Evolutionary conservation across 1,284 basidiomycete species (phyloP).

Genomic region (Lentinus polychrous): DNA sequence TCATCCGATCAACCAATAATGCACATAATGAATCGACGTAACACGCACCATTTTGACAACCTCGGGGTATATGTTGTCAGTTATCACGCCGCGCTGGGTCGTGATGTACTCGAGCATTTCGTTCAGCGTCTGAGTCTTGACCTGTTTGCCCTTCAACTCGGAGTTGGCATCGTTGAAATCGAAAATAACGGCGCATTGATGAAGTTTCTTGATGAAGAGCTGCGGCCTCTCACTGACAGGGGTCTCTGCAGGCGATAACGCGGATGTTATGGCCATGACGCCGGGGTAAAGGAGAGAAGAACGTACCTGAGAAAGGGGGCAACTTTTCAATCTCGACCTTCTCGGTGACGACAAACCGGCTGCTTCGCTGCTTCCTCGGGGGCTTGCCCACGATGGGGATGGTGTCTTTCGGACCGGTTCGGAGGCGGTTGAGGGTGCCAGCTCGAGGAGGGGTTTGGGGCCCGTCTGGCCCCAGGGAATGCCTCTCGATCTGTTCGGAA

Average conservation of each 20-base stretch:
- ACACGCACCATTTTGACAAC: conserved; percentile 91
- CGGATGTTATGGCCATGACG: conserved; percentile 7
- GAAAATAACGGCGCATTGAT: conserved; percentile 95
- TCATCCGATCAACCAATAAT: conserved; percentile 6
- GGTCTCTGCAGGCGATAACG: conserved; percentile 80
- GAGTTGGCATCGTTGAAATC: conserved; percentile 98
- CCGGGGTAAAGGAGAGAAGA: conserved; percentile 5
- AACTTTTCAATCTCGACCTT: conserved; percentile 95
- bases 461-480: conserved; percentile 44
- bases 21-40: conserved; percentile 1
- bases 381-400: conserved; percentile 94
- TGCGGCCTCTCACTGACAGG: conserved; percentile 83
- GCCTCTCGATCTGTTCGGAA: conserved; percentile 35
- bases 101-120: conserved; percentile 99
- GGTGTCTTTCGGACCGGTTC: conserved; percentile 83
- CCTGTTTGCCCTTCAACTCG: conserved; percentile 95
- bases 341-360: conserved; percentile 93
- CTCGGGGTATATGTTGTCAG: conserved; percentile 97
- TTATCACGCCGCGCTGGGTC: conserved; percentile 93
- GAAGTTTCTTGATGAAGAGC: conserved; percentile 91
- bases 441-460: conserved; percentile 55
- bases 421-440: conserved; percentile 58
- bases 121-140: conserved; percentile 96
- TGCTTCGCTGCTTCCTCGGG: conserved; percentile 92
- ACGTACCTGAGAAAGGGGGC: conserved; percentile 87